Base-by-base conservation (phyloP, 2,329 filamentous ascomycete genomes). In the Pezicula rhizophila region DNA sequence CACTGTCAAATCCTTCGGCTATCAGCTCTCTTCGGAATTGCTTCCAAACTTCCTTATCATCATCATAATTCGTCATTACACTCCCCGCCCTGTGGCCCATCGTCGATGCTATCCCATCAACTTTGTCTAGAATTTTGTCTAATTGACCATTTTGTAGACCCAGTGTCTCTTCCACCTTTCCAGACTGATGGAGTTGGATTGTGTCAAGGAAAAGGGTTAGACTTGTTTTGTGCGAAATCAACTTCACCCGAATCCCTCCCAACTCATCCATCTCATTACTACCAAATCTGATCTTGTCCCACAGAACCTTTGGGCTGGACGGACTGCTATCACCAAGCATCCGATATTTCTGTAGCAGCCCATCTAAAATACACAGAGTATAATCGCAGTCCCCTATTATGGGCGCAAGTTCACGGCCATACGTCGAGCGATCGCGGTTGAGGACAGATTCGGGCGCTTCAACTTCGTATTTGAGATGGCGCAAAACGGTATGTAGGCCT, bases 11-110 rank as follows among this genome's bases (percentile, higher is more conserved):
- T 8, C 80, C 80, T 51, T 80, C 79, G 35, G 68, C 70, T 42
- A 79, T 72, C 20, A 84, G 69, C 55, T 82, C 78, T n/a, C 70
- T 62, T 52, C 75, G 72, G 60, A 84, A 83, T 49, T 76, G 70
- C 49, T 72, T 72, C 80, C 80, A 84, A 26, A 80, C 63, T 23
- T 73, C 70, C 40, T 79, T 75, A 18, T 78, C 73, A 45, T 73
- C 70, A 7, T 61, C 57, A 48, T 60, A 55, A 39, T 15, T 60
- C 52, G 46, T 70, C 58, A 50, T 66, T 61, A 46, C 64, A 66
- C 51, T 53, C 42, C 52, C 68, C 64, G 40, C 67, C 31, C 70
- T 68, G 10, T 68, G 67, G 45, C 75, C 76, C 20, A 83, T 68
- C 10, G 72, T 70, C 10, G 68, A 63, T 3, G 80, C 79, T 53